phyloP scores from a whole-genome alignment of 176 grass and related monocot species.

The Rhynchospora pubera region DNA sequence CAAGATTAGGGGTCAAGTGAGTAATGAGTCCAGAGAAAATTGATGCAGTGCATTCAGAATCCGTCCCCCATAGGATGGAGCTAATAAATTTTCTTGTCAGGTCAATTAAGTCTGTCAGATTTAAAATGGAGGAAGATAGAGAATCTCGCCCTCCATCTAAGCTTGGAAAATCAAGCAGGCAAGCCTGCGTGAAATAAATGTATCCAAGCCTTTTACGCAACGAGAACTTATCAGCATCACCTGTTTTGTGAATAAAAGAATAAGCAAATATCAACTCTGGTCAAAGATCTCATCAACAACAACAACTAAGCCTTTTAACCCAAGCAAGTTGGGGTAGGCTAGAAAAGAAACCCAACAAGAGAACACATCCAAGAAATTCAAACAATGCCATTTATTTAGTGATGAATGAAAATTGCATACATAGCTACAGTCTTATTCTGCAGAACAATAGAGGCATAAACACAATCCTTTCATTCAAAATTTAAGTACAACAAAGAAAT shows the following conservation, averaged over 20 bases:
- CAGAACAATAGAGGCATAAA: neutral
- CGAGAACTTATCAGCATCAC: conserved; percentile 46
- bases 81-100: conserved; percentile 54
- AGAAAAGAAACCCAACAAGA: too few species aligned
- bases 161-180: conserved; percentile 76
- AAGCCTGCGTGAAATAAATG: conserved; percentile 79
- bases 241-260: conserved; percentile 29
- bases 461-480: neutral
- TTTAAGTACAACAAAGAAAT: neutral
- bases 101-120: conserved; percentile 39
- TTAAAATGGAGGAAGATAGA: conserved; percentile 47
- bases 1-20: conserved; percentile 46
- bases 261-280: neutral
- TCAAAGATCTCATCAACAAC: conserved; percentile 7
- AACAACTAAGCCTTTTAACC: too few species aligned
- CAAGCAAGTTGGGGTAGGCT: too few species aligned
- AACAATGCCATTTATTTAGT: neutral
- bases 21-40: conserved; percentile 38
- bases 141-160: conserved; percentile 30
- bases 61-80: conserved; percentile 47
- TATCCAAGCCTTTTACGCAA: conserved; percentile 74
- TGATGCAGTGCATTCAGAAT: conserved; percentile 14
- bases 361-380: too few species aligned
- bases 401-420: neutral
- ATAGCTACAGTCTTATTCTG: neutral